These are phyloP conservation scores for Albatrellus ellisii DNA, from an alignment of 768 basidiomycete genomes.

Conservation along the genomic window DNA sequence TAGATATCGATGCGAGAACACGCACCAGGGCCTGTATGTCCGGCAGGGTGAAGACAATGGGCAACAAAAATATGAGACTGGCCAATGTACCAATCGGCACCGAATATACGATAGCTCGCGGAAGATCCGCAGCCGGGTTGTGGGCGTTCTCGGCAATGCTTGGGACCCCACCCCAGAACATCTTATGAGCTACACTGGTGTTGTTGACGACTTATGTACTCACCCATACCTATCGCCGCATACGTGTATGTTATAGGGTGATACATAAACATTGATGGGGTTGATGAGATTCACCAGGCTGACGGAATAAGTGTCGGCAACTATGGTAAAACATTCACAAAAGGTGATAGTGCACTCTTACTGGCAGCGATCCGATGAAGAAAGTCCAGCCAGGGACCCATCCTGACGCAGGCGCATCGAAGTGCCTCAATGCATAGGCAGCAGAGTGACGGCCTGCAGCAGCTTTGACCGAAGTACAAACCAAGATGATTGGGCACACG, in stretches of 20 bases:
- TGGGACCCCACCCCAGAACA: too few species aligned
- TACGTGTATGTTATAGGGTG: too few species aligned
- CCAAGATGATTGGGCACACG: constrained; percentile 32
- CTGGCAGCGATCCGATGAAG: constrained; percentile 50
- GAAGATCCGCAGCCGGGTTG: constrained; percentile 40
- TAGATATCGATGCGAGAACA: neutral
- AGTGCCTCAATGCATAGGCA: constrained; percentile 42
- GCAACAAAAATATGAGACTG: constrained; percentile 44
- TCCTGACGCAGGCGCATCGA: constrained; percentile 49
- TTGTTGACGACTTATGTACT: too few species aligned
- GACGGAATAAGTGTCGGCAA: neutral
- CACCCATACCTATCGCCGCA: too few species aligned
- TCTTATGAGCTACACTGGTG: too few species aligned
- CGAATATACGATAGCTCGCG: constrained; percentile 39
- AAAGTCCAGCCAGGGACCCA: constrained; percentile 61
- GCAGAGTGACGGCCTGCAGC: constrained; percentile 39
- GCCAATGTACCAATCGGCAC: constrained; percentile 37
- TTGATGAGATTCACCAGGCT: constrained; percentile 13
- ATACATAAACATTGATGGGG: too few species aligned
- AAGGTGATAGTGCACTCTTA: constrained; percentile 19
- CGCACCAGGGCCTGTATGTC: constrained; percentile 36
- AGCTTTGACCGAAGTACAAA: constrained; percentile 44
- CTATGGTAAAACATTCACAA: neutral
- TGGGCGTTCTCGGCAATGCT: constrained; percentile 61
- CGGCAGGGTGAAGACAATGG: constrained; percentile 53